These are phyloP conservation scores for Pythium coloratum DNA, from an alignment of 352 stramenopile genomes.

Conservation along the genomic window DNA sequence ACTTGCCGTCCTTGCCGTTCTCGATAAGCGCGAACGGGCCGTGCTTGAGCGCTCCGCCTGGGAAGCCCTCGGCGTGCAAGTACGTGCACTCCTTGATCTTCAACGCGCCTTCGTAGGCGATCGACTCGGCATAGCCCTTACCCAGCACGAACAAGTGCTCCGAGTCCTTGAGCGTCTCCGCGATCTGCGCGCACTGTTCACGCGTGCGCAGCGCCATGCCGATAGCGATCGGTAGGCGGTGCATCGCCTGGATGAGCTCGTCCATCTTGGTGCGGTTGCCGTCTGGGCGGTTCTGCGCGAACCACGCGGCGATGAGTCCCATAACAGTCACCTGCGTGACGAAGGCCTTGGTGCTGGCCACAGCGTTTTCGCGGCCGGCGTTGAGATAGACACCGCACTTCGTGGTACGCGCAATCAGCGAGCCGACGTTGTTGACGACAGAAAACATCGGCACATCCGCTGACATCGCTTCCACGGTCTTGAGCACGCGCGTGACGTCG, in stretches of 20 bases:
- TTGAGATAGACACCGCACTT: slow-evolving; percentile 98
- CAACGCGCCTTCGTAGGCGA: slow-evolving; percentile 96
- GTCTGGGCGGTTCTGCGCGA: slow-evolving; percentile 89
- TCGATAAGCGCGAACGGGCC: slow-evolving; percentile 99
- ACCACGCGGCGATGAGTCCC: slow-evolving; percentile 88
- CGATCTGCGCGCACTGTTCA: slow-evolving; percentile 90
- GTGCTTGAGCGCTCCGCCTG: slow-evolving; percentile 97
- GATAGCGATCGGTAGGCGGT: slow-evolving; percentile 97
- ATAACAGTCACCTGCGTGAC: slow-evolving; percentile 96
- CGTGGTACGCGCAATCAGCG: slow-evolving; percentile 94
- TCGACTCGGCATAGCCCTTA: slow-evolving; percentile 92
- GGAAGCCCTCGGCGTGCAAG: slow-evolving; percentile 98
- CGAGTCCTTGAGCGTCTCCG: slow-evolving; percentile 84
- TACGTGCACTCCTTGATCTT: slow-evolving; percentile 99
- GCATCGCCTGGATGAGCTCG: slow-evolving; percentile 94
- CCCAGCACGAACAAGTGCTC: slow-evolving; percentile 96
- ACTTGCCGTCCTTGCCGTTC: slow-evolving; percentile 89
- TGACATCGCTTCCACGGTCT: slow-evolving; percentile 77
- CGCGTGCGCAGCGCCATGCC: slow-evolving; percentile 95
- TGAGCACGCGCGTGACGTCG: slow-evolving; percentile 95
- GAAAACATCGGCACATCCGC: slow-evolving; percentile 86
- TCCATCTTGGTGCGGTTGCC: slow-evolving; percentile 84
- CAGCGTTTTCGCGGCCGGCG: slow-evolving; percentile 96
- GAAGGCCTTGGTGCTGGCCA: slow-evolving; percentile 99
- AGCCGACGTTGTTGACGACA: slow-evolving; percentile 97